phyloP scores from a whole-genome alignment of 1,284 basidiomycete genomes.

The Boletus hoseneyae region DNA sequence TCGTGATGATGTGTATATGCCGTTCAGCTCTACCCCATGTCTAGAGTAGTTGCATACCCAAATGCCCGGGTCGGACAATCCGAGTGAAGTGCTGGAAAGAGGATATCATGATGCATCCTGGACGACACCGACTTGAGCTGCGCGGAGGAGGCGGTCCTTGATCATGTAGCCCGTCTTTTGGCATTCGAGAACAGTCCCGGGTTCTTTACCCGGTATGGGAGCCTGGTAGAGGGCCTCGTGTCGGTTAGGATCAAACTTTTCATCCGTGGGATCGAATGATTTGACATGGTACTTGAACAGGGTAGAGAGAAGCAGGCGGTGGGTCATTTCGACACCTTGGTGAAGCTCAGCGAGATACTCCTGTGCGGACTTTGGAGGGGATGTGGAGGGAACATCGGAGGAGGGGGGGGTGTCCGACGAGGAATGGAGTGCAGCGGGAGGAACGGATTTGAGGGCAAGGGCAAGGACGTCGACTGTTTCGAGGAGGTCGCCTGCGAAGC shows the following conservation, averaged over 20 bases:
- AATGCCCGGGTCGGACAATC: constrained; percentile 3
- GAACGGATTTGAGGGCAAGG: constrained; percentile 86
- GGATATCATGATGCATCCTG: constrained; percentile 56
- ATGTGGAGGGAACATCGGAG: constrained; percentile 29
- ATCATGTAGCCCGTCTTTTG: constrained; percentile 92
- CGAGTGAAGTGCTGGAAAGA: background rate
- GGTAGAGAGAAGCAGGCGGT: constrained; percentile 85
- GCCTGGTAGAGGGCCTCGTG: constrained; percentile 97
- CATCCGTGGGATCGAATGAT: constrained; percentile 88
- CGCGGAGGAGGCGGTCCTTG: constrained; percentile 87
- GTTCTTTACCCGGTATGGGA: constrained; percentile 84
- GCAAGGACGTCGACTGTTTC: constrained; percentile 90
- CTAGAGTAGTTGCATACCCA: constrained; percentile 22
- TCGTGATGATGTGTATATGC: constrained; percentile 27
- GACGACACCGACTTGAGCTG: constrained; percentile 96
- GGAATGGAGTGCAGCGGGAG: constrained; percentile 45
- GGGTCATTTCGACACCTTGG: constrained; percentile 89
- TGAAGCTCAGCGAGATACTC: constrained; percentile 71
- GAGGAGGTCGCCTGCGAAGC: constrained; percentile 88
- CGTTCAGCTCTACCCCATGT: constrained; percentile 9
- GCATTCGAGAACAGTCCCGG: constrained; percentile 89
- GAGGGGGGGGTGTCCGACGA: constrained; percentile 28
- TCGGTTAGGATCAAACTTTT: constrained; percentile 90
- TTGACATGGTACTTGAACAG: constrained; percentile 91
- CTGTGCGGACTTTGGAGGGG: constrained; percentile 48